Percentiles rank a stretch among this genome's conserved stretches.
Conservation (phyloP, 306 rosid genomes). For the Arachis hypogaea region DNA sequence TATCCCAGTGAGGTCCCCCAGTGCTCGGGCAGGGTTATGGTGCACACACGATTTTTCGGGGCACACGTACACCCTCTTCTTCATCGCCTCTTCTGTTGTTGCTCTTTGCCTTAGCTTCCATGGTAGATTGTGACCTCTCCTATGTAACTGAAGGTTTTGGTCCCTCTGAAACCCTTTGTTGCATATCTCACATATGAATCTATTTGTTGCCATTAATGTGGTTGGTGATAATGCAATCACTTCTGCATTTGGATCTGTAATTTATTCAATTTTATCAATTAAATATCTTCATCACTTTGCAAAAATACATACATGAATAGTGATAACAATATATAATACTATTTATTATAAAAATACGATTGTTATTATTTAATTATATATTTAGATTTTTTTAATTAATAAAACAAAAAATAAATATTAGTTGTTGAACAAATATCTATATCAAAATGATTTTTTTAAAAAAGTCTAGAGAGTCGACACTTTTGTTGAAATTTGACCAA, state of each 20-base stretch:
- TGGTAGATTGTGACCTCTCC: constrained; percentile 83
- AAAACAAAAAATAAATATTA: neutral
- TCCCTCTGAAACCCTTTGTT: constrained; percentile 83
- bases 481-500: no score
- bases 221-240: constrained; percentile 76
- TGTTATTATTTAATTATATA: no score
- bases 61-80: constrained; percentile 72
- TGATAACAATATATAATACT: no score
- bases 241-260: constrained; percentile 76
- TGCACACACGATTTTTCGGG: constrained; percentile 73
- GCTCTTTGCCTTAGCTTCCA: constrained; percentile 77
- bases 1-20: constrained; percentile 77
- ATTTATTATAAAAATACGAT: no score
- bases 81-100: constrained; percentile 44
- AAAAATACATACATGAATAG: no score
- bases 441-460: no score
- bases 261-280: neutral
- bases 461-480: no score
- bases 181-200: constrained; percentile 84
- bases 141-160: constrained; percentile 78
- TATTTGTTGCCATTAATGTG: constrained; percentile 73
- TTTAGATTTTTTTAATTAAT: no score
- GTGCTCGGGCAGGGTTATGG: constrained; percentile 72
- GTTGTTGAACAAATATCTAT: no score
- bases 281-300: no score